Percentiles rank a stretch among this genome's conserved stretches.
Evolutionary conservation across 805 yeast genomes (phyloP).

Genomic region (Wickerhamiella allomyrinae): DNA sequence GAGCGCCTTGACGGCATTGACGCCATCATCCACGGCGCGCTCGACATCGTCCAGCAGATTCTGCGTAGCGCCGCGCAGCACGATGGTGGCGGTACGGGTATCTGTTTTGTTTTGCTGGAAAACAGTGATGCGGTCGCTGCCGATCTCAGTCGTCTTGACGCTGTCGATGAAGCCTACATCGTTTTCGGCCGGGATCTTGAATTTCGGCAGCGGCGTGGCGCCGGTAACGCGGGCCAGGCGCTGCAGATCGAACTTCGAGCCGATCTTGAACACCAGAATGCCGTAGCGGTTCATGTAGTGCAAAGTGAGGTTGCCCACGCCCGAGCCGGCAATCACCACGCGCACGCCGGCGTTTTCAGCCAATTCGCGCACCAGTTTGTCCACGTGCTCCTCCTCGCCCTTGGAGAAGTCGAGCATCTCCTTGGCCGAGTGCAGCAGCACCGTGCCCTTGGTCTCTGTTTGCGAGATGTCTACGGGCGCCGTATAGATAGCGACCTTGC

Average conservation of each 20-base stretch:
- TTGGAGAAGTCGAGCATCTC: conserved; percentile 93
- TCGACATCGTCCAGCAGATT: conserved; percentile 87
- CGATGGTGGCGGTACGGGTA: conserved; percentile 82
- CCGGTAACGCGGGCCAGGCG: conserved; percentile 94
- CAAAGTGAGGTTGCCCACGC: conserved; percentile 81
- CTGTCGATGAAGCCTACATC: conserved; percentile 81
- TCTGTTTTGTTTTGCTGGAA: conserved; percentile 50
- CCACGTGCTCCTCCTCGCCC: conserved; percentile 92
- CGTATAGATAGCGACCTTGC: conserved; percentile 85
- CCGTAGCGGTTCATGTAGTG: conserved; percentile 83
- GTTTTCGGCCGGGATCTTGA: conserved; percentile 91
- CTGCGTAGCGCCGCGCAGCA: conserved; percentile 92
- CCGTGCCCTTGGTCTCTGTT: conserved; percentile 98
- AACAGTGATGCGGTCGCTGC: conserved; percentile 92
- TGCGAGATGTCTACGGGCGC: conserved; percentile 90
- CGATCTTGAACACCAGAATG: conserved; percentile 74
- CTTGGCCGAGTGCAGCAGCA: conserved; percentile 83
- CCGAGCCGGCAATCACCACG: conserved; percentile 89
- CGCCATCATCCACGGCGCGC: conserved; percentile 96
- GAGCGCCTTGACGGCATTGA: conserved; percentile 77
- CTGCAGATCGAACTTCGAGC: conserved; percentile 87
- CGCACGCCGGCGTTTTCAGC: conserved; percentile 61
- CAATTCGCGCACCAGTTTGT: conserved; percentile 68
- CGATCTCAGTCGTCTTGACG: conserved; percentile 86
- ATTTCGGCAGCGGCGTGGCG: conserved; percentile 85